Percentiles rank a stretch among this genome's conserved stretches.
These are phyloP conservation scores for Cyclaneusma minus DNA, from an alignment of 2,329 filamentous ascomycete genomes.

Conservation along the genomic window DNA sequence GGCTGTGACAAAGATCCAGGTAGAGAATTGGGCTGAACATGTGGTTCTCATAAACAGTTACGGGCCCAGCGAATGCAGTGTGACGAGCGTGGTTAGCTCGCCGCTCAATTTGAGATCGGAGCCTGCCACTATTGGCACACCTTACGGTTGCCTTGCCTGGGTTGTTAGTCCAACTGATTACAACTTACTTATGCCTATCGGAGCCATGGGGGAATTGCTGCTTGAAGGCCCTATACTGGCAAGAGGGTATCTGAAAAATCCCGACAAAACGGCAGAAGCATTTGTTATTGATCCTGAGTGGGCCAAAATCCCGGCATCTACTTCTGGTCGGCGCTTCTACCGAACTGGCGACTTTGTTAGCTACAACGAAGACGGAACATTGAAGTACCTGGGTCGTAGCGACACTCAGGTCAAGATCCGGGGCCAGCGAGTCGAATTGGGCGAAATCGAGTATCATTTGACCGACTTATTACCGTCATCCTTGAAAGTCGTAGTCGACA, in stretches of 20 bases:
- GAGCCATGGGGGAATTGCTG: conserved; percentile 14
- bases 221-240: conserved; percentile 39
- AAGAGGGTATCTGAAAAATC: conserved; percentile 43
- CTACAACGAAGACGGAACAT: conserved; percentile 37
- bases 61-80: conserved; percentile 75
- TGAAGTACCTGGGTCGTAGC: conserved; percentile 43
- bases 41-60: conserved; percentile 35
- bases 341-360: conserved; percentile 29
- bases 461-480: neutral
- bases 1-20: conserved; percentile 50
- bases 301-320: conserved; percentile 15
- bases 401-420: conserved; percentile 50
- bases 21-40: conserved; percentile 20
- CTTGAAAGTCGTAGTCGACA: neutral
- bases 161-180: conserved; percentile 15
- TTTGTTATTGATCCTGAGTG: conserved; percentile 42
- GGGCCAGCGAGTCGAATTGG: conserved; percentile 46
- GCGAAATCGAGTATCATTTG: conserved; percentile 29
- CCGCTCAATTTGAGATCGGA: conserved; percentile 1
- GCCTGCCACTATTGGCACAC: conserved; percentile 3
- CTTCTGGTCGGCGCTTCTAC: conserved; percentile 48
- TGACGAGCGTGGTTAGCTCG: conserved; percentile 43
- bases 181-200: conserved; percentile 10
- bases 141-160: conserved; percentile 17
- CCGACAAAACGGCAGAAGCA: conserved; percentile 36